Evolutionary conservation across 805 yeast genomes (phyloP).

Genomic region (Yamadazyma sp.): DNA sequence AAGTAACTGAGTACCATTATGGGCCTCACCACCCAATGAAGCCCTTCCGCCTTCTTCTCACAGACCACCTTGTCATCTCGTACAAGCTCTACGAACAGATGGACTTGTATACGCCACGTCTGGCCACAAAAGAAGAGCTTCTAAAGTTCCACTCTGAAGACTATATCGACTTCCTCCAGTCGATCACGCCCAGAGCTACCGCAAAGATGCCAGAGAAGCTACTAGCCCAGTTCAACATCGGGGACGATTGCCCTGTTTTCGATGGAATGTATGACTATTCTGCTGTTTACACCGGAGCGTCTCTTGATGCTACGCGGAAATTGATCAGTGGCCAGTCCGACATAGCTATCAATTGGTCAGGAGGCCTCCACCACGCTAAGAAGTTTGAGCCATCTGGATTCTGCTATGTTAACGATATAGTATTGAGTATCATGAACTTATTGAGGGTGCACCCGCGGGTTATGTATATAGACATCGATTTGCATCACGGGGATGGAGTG

Average conservation of each 20-base stretch:
- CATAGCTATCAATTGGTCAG: conserved; percentile 94
- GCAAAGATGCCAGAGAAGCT: conserved; percentile 56
- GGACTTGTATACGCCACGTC: conserved; percentile 84
- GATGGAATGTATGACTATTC: conserved; percentile 94
- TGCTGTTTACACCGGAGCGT: conserved; percentile 87
- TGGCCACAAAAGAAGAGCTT: conserved; percentile 81
- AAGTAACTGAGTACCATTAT: conserved; percentile 78
- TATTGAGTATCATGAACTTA: conserved; percentile 79
- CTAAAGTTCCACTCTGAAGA: conserved; percentile 84
- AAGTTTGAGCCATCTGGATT: conserved; percentile 93
- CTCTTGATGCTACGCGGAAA: conserved; percentile 88
- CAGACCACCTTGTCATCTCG: conserved; percentile 85
- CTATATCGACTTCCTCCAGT: conserved; percentile 72
- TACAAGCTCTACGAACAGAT: conserved; percentile 84
- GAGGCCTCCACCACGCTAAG: conserved; percentile 96
- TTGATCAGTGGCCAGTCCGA: conserved; percentile 84
- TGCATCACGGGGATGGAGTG: conserved; percentile 98
- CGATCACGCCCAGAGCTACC: conserved; percentile 74
- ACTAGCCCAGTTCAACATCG: conserved; percentile 75
- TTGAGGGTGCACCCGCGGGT: conserved; percentile 90
- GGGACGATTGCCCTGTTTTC: conserved; percentile 92
- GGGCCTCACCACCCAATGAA: conserved; percentile 98
- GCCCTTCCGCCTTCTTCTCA: conserved; percentile 89
- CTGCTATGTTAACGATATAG: conserved; percentile 94
- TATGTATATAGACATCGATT: conserved; percentile 88